A percentile compares a stretch with the other conserved stretches of the same genome.
These are phyloP conservation scores for Populus hybrid DNA, from an alignment of 441 rosid genomes.

Conservation along the genomic window DNA sequence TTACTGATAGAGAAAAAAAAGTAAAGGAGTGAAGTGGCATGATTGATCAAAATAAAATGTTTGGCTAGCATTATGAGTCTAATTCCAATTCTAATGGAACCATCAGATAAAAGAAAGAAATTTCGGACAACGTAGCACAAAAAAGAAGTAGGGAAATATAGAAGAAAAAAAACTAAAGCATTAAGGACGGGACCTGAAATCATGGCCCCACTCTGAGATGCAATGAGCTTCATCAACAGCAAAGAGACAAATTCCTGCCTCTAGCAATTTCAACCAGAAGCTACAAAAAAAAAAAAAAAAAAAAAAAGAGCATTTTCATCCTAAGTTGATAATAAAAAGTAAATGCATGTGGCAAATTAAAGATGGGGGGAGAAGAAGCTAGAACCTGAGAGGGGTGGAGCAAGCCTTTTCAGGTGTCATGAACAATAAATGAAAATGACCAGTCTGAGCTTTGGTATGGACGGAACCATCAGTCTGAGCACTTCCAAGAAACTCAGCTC, in stretches of 20 bases:
- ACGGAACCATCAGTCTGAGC: constrained; percentile 42
- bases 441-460: constrained; percentile 34
- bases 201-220: constrained; percentile 59
- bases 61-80: background rate
- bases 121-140: background rate
- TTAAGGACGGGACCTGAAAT: constrained; percentile 37
- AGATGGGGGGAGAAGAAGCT: background rate
- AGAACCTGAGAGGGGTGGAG: constrained; percentile 36
- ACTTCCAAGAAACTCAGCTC: constrained; percentile 48
- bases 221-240: constrained; percentile 62
- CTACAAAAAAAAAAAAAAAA: constrained; percentile 19
- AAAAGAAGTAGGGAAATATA: background rate
- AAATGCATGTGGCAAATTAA: background rate
- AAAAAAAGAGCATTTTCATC: background rate
- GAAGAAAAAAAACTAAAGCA: background rate
- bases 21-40: background rate
- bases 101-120: background rate
- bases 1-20: background rate
- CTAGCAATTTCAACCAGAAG: constrained; percentile 44
- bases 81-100: background rate
- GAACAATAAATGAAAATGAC: constrained; percentile 38
- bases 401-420: constrained; percentile 55
- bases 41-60: background rate
- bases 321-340: background rate
- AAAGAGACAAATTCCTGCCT: constrained; percentile 38